A percentile compares a stretch with the other conserved stretches of the same genome.
Conservation (phyloP, 176 grass and related monocot genomes). For the Chrysopogon serrulatus region DNA sequence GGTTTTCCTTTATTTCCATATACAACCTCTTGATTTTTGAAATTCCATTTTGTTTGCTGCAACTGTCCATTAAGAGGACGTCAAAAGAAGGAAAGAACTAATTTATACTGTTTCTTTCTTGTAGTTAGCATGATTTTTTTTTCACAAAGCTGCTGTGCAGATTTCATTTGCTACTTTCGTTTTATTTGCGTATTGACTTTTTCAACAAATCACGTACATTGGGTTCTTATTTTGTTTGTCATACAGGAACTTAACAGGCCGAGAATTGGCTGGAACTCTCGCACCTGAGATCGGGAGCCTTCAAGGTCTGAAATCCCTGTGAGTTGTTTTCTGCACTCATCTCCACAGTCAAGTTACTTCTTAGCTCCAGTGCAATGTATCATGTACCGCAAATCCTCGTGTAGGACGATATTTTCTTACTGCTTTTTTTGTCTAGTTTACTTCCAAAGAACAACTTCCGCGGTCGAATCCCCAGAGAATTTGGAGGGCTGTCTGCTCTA, state of each 20-base stretch:
- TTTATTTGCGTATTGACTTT: neutral
- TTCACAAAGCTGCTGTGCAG: neutral
- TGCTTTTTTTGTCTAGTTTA: conserved; percentile 45
- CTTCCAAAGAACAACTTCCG: conserved; percentile 66
- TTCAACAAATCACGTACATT: neutral
- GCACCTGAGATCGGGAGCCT: conserved; percentile 73
- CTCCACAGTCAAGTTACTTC: neutral
- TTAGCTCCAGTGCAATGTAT: neutral
- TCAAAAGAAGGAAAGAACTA: neutral
- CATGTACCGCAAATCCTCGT: neutral
- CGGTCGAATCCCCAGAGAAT: conserved; percentile 74
- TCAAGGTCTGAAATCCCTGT: conserved; percentile 58
- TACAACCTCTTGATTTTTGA: neutral
- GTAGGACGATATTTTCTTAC: neutral
- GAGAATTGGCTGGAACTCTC: conserved; percentile 68
- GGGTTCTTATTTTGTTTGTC: conserved; percentile 32
- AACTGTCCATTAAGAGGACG: neutral
- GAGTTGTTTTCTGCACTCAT: conserved; percentile 8
- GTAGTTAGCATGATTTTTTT: neutral
- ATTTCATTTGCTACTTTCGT: conserved; percentile 1
- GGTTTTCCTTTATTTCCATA: conserved; percentile 1
- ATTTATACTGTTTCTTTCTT: neutral
- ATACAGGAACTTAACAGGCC: conserved; percentile 75
- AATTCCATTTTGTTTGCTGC: neutral
- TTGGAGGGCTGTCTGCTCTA: conserved; percentile 56